Percentiles rank a stretch among this genome's conserved stretches.
These are phyloP conservation scores for Hymenoscyphus fructigenus DNA, from an alignment of 2,329 filamentous ascomycete genomes.

Conservation along the genomic window DNA sequence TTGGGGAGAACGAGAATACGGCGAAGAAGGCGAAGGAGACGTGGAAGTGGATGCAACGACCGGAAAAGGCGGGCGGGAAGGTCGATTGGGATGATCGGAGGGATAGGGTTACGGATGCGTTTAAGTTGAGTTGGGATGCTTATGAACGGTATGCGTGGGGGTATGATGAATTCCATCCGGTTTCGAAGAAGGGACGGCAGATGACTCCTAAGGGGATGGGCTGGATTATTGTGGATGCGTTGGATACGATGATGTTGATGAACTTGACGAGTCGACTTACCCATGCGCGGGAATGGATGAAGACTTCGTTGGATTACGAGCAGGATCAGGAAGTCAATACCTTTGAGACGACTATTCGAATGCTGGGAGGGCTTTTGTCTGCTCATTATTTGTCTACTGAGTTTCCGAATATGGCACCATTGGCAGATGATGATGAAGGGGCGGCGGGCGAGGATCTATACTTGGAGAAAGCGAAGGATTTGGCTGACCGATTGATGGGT, in stretches of 20 bases:
- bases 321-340: conserved; percentile 95
- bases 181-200: conserved; percentile 73
- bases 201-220: conserved; percentile 90
- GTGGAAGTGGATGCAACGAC: conserved; percentile 57
- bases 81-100: conserved; percentile 77
- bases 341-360: conserved; percentile 96
- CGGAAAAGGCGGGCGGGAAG: conserved; percentile 44
- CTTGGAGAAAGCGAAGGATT: conserved; percentile 90
- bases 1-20: conserved; percentile 40
- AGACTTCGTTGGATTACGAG: conserved; percentile 77
- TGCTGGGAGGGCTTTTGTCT: conserved; percentile 89
- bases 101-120: conserved; percentile 83
- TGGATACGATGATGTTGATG: conserved; percentile 98
- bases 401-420: conserved; percentile 75
- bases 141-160: conserved; percentile 96
- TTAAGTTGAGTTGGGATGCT: conserved; percentile 86
- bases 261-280: conserved; percentile 84
- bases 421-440: conserved; percentile 69
- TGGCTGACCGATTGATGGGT: conserved; percentile 81
- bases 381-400: conserved; percentile 91
- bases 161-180: conserved; percentile 82
- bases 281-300: conserved; percentile 86
- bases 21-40: conserved; percentile 42
- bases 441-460: conserved; percentile 84
- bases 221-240: conserved; percentile 95